These are phyloP conservation scores for Cryptococcus hybrid DNA, from an alignment of 1,284 basidiomycete genomes.

Conservation along the genomic window DNA sequence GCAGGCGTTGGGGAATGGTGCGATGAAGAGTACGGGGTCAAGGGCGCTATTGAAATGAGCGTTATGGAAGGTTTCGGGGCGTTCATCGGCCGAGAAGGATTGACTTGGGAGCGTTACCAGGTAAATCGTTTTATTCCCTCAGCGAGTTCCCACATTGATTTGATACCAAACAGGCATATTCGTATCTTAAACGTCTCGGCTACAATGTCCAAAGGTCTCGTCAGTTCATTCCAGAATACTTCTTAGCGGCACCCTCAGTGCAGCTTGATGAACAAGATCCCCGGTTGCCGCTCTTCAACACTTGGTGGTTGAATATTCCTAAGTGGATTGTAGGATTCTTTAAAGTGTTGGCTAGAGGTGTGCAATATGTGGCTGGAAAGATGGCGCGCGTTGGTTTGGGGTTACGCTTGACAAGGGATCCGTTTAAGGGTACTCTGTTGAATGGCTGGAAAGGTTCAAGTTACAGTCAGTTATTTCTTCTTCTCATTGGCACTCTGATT, in stretches of 20 bases:
- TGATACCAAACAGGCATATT: slow-evolving; percentile 65
- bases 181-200: slow-evolving; percentile 86
- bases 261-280: slow-evolving; percentile 7
- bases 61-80: slow-evolving; percentile 85
- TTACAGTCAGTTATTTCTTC: slow-evolving; percentile 19
- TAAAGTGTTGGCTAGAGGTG: neutral
- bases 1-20: slow-evolving; percentile 34
- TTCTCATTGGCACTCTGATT: neutral
- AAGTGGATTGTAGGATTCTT: slow-evolving; percentile 12
- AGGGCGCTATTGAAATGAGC: slow-evolving; percentile 89
- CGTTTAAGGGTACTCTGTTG: slow-evolving; percentile 16
- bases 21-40: slow-evolving; percentile 60
- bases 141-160: too few relatives aligned
- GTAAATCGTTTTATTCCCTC: slow-evolving; percentile 51
- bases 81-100: slow-evolving; percentile 72
- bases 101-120: slow-evolving; percentile 83
- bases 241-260: slow-evolving; percentile 9
- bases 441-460: slow-evolving; percentile 17
- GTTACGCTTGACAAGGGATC: neutral
- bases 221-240: slow-evolving; percentile 41
- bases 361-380: neutral
- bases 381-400: slow-evolving; percentile 13
- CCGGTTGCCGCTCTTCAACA: slow-evolving; percentile 19
- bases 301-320: slow-evolving; percentile 32
- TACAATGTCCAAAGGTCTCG: slow-evolving; percentile 73